Conservation (phyloP, 208 protist genomes). For the Spongospora subterranea region DNA sequence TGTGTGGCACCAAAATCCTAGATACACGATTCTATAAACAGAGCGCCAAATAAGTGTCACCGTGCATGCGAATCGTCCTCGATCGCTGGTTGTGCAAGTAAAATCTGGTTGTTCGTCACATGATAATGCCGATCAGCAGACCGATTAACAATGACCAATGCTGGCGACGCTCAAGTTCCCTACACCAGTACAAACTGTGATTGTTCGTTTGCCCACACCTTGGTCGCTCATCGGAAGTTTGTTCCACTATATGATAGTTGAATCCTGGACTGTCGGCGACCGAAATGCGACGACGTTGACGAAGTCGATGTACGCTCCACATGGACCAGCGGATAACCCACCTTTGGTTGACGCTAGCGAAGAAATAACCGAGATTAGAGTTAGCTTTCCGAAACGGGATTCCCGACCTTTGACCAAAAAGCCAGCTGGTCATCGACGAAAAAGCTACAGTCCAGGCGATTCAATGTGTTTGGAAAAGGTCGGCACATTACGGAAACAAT, state of each 20-base stretch:
- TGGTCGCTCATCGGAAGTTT: too few relatives aligned
- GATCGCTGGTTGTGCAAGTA: too few relatives aligned
- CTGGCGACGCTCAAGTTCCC: too few relatives aligned
- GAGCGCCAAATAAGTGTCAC: neutral
- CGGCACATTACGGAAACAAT: too few relatives aligned
- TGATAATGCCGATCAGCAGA: too few relatives aligned
- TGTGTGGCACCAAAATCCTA: conserved; percentile 49
- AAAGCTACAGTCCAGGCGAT: neutral
- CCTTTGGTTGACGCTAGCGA: neutral
- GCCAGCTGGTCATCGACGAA: neutral
- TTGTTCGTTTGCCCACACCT: too few relatives aligned
- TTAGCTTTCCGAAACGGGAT: neutral
- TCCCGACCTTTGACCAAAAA: neutral
- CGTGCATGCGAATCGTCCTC: too few relatives aligned
- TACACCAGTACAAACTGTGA: too few relatives aligned
- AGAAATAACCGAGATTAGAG: neutral
- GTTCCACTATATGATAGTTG: too few relatives aligned
- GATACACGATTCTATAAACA: neutral
- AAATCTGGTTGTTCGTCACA: too few relatives aligned
- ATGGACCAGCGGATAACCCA: neutral
- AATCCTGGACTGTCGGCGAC: neutral
- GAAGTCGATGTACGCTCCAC: neutral
- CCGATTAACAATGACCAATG: too few relatives aligned
- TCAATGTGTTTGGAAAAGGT: neutral
- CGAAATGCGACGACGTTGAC: neutral